Conservation (phyloP, 768 basidiomycete species). For the Russula abietina region DNA sequence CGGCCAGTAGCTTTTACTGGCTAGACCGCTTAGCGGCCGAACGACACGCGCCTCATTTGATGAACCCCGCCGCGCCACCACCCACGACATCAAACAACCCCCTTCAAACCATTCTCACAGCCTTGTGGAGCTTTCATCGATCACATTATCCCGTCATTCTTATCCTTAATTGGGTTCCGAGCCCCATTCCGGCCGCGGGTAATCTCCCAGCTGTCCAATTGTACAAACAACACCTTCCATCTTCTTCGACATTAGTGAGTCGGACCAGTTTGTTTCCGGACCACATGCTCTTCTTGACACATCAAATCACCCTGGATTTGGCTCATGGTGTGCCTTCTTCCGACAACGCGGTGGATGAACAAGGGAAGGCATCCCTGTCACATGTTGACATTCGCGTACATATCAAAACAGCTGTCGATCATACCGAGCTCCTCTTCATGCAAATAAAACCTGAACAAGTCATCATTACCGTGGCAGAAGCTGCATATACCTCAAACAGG, state of each 20-base stretch:
- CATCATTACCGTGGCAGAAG: conserved; percentile 2
- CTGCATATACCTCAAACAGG: background rate
- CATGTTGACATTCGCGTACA: conserved; percentile 12
- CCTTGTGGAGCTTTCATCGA: conserved; percentile 44
- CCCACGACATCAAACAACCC: conserved; percentile 33
- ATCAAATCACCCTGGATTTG: conserved; percentile 22
- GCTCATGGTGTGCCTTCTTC: conserved; percentile 2
- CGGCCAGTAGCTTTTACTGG: conserved; percentile 75
- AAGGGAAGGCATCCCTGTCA: background rate
- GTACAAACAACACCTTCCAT: conserved; percentile 50
- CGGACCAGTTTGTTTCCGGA: conserved; percentile 6
- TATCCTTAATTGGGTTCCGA: conserved; percentile 60
- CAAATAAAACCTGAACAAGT: conserved; percentile 14
- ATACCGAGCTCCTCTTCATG: conserved; percentile 15
- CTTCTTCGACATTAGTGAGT: conserved; percentile 10
- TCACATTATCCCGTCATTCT: conserved; percentile 47
- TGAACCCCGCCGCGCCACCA: conserved; percentile 18
- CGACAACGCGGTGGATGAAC: background rate
- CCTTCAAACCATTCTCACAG: conserved; percentile 39
- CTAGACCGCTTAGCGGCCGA: conserved; percentile 61
- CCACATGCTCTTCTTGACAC: conserved; percentile 1
- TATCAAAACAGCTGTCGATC: conserved; percentile 11
- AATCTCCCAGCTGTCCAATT: conserved; percentile 28
- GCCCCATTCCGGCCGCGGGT: conserved; percentile 25
- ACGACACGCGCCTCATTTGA: conserved; percentile 34